Conservation (phyloP, 1,284 basidiomycete genomes). For the Afroboletus lepidellus region DNA sequence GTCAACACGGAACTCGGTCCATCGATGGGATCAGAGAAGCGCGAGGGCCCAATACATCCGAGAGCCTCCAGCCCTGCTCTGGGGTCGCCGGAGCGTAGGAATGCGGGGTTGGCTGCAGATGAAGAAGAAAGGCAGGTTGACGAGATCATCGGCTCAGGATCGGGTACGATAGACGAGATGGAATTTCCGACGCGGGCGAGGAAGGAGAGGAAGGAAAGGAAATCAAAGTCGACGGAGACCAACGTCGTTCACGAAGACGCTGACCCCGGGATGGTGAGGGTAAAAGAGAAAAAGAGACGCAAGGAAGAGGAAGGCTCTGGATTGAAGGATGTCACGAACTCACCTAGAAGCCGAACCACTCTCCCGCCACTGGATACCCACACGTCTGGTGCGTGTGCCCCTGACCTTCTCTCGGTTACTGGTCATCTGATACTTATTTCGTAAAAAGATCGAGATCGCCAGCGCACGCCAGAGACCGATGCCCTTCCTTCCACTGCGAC, state of each 20-base stretch:
- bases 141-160: constrained; percentile 19
- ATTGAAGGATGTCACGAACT: constrained; percentile 67
- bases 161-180: constrained; percentile 15
- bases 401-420: constrained; percentile 4
- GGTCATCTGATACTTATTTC: constrained; percentile 15
- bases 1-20: constrained; percentile 27
- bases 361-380: constrained; percentile 41
- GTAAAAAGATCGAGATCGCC: constrained; percentile 40
- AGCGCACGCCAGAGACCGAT: constrained; percentile 41
- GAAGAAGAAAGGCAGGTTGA: constrained; percentile 48
- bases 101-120: constrained; percentile 55
- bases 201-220: constrained; percentile 43
- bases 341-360: constrained; percentile 38
- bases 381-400: constrained; percentile 31
- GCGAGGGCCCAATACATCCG: constrained; percentile 39
- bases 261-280: constrained; percentile 29
- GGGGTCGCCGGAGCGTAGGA: constrained; percentile 58
- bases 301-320: constrained; percentile 39
- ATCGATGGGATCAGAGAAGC: constrained; percentile 24
- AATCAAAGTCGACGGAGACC: constrained; percentile 36
- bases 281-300: constrained; percentile 42
- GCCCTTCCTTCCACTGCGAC: constrained; percentile 32
- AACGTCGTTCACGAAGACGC: constrained; percentile 30
- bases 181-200: constrained; percentile 29
- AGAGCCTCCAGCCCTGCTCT: constrained; percentile 64